Evolutionary conservation across 1,284 basidiomycete species (phyloP).

Genomic region (Blastosporella zonata): DNA sequence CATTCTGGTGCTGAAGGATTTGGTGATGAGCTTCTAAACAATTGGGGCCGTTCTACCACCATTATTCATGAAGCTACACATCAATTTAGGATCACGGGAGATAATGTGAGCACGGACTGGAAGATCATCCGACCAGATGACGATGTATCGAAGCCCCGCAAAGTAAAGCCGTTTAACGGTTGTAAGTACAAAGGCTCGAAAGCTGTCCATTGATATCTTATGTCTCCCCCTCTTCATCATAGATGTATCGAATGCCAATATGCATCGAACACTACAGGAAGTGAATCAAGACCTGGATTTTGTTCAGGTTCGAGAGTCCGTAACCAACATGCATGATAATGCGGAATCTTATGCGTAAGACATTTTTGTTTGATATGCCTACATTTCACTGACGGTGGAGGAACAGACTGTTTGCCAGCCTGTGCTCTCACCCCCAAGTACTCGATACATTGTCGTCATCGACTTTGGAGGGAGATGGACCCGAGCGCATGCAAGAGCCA

Average conservation of each 20-base stretch:
- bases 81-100: background rate
- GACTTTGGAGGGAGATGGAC: no score
- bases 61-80: slow-evolving; percentile 1
- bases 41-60: background rate
- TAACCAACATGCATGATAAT: background rate
- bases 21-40: background rate
- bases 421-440: no score
- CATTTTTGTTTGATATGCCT: no score
- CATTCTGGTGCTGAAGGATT: background rate
- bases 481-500: no score
- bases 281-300: background rate
- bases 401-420: no score
- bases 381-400: no score
- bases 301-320: background rate
- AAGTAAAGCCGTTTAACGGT: background rate
- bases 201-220: background rate
- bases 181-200: background rate
- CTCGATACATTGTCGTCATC: no score
- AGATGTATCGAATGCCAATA: background rate
- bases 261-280: background rate
- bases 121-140: background rate
- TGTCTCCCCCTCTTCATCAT: background rate
- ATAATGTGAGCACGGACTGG: background rate
- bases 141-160: background rate
- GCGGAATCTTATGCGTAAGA: slow-evolving; percentile 1